Evolutionary conservation across 768 basidiomycete genomes (phyloP), one percentile per base, ranked within the genome.

Genomic region (Lactarius evosmus): DNA sequence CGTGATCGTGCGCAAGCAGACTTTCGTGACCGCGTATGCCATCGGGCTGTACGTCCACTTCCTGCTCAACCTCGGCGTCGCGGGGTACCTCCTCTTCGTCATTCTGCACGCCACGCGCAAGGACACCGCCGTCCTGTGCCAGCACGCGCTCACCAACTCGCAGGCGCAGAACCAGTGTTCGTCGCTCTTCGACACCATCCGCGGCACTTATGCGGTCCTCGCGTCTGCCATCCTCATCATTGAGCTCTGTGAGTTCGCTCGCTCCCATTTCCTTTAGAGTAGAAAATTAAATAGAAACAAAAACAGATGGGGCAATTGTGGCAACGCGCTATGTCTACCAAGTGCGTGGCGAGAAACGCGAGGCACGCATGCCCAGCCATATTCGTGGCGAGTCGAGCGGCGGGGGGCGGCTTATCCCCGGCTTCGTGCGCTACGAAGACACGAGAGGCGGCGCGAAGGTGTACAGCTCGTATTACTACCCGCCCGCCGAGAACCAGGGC

Each of bases 21-120:
- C 76, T 2, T 85, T 89, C 69, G 78, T 85, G 55, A 79, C 78
- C 69, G 77, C 79, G 54, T 86, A 86, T 69, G 75, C 81, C 11
- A 82, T 82, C 71, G 80, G 82, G 71, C 74, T 85, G 70, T 83
- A 84, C 75, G 66, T 79, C 66, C 83, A 87, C 74, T 80, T 86
- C 70, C 44, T 83, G 67, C 62, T 85, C 77, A 85, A 84, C 70
- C 62, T 85, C 71, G 77, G 74, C 32, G 78, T 82, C 64, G 82
- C 82, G 44, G 72, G 71, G 60, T 86, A 81, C 73, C 77, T 86
- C 67, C 75, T 85, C 41, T 80, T 76, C 67, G 71, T 78, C 60
- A 75, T 87, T 55, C 77, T 78, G 50, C 78, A 78, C 61, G 78
- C 80, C 46, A 75, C 82, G 17, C 73, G 75, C 38, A 77, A 74